Conservation (phyloP, 306 rosid species). For the Inga oerstediana region DNA sequence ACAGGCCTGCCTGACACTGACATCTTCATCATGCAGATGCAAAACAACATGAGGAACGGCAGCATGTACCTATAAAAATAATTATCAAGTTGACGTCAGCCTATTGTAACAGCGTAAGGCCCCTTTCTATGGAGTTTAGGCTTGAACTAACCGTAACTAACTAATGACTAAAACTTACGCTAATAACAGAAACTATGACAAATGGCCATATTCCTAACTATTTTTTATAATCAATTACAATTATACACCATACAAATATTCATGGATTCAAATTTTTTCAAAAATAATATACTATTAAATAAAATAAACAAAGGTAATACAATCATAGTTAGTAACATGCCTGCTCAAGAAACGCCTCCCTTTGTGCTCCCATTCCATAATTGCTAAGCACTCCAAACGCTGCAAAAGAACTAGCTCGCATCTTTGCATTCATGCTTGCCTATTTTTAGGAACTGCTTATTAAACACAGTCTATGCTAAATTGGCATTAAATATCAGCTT, state of each 20-base stretch:
- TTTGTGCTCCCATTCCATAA: constrained; percentile 68
- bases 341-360: constrained; percentile 92
- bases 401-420: constrained; percentile 91
- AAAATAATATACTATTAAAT: background rate
- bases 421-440: constrained; percentile 69
- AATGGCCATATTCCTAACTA: too few relatives aligned
- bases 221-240: too few relatives aligned
- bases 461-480: background rate
- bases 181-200: too few relatives aligned
- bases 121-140: too few relatives aligned
- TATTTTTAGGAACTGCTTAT: constrained; percentile 37
- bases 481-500: background rate
- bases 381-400: constrained; percentile 87
- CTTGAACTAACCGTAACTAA: too few relatives aligned
- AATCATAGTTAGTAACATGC: constrained; percentile 43
- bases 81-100: constrained; percentile 27
- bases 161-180: too few relatives aligned
- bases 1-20: constrained; percentile 80
- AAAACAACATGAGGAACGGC: constrained; percentile 85
- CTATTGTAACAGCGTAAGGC: background rate
- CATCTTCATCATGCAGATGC: constrained; percentile 84
- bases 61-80: constrained; percentile 70
- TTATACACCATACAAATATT: background rate
- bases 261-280: background rate
- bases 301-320: constrained; percentile 2